Conservation (phyloP, 345 rosid genomes). For the Acer saccharum region DNA sequence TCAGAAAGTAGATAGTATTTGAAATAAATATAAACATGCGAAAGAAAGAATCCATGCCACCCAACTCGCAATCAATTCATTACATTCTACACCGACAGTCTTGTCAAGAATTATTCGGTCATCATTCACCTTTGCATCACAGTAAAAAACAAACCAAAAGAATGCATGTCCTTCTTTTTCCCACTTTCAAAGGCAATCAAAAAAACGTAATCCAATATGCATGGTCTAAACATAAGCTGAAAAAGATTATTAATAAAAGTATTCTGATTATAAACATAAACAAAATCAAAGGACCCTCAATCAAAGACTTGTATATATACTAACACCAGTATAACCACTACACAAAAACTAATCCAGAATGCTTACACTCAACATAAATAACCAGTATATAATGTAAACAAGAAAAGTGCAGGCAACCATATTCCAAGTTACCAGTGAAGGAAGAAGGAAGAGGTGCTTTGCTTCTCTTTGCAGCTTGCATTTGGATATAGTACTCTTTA, state of each 20-base stretch:
- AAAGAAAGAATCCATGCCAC: too few species aligned
- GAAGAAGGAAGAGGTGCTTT: conserved; percentile 92
- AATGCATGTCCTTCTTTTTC: neutral
- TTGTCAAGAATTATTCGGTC: conserved; percentile 57
- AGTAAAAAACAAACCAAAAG: conserved; percentile 11
- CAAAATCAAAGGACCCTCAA: neutral
- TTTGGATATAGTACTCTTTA: too few species aligned
- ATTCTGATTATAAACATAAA: neutral
- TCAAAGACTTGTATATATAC: too few species aligned
- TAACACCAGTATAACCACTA: too few species aligned
- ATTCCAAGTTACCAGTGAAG: conserved; percentile 61
- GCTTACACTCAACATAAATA: too few species aligned
- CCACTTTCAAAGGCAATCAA: neutral
- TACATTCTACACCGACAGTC: too few species aligned
- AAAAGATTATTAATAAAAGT: neutral
- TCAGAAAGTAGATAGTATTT: too few species aligned
- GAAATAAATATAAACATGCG: too few species aligned
- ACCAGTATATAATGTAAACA: neutral
- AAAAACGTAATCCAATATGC: neutral
- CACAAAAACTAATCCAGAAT: too few species aligned
- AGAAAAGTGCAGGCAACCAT: neutral
- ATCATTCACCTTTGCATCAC: conserved; percentile 64
- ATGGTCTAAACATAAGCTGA: neutral
- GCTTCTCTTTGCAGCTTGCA: conserved; percentile 93
- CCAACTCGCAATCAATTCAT: too few species aligned